Evolutionary conservation across 2,329 filamentous ascomycete genomes (phyloP), one percentile per base, ranked within the genome.

Genomic region (Lasiodiplodia hormozganensis): DNA sequence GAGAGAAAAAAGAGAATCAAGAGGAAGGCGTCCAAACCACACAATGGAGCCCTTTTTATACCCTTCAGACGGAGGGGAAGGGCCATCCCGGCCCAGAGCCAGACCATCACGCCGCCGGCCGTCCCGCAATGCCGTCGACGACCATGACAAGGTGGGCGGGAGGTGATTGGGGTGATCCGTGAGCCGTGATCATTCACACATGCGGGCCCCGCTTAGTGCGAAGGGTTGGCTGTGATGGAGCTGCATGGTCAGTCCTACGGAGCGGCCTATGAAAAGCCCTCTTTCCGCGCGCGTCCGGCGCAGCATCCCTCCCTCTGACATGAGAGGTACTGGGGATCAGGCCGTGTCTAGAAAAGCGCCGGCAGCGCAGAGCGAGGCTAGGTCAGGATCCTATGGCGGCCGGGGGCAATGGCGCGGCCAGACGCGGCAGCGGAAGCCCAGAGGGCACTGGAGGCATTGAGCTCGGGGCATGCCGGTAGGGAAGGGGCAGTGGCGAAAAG

Each of bases 31-130:
- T 38, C 36, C 68, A 53, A 57, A 18, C 70, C 69, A 70, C 72
- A 73, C 72, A 65, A 64, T 69, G 54, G 74, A 69, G 71, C 68
- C 67, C 77, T 75, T 80, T 80, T 80, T 80, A 80, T 80, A 80
- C 74, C 72, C 74, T 71, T 72, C 62, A 58, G 69, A 69, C 57
- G 69, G 68, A 67, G 65, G 69, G 69, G 43, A 72, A 67, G 70
- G 70, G 68, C 72, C 72, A 71, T 71, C 71, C 73, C 70, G 70
- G 70, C 68, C 72, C 73, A 70, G 70, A 76, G 67, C 38, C 43
- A 64, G 60, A 31, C 60, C 47, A 64, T 64, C 47, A 64, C 60
- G 60, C 60, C 38, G 60, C 38, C 60, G 60, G 60, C 60, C 60
- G 60, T 64, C 60, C 60, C 28, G 43, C 60, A 64, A 38, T 51